Evolutionary conservation across 176 grass and related monocot species (phyloP).

Genomic region (Thalia dealbata): DNA sequence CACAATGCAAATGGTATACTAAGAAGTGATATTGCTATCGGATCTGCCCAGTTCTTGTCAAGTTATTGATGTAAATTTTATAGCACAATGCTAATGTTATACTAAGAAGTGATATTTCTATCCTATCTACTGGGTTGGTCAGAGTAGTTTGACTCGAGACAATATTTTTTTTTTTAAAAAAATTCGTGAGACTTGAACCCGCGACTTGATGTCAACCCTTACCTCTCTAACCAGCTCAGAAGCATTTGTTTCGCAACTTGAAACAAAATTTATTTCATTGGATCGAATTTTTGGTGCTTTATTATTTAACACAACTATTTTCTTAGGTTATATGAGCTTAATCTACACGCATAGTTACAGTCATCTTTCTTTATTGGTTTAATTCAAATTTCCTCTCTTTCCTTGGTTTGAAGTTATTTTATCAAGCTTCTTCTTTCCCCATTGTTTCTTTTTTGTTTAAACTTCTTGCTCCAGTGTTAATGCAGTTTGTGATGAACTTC

Average conservation of each 20-base stretch:
- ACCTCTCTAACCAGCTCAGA: no score
- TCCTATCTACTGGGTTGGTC: not conserved
- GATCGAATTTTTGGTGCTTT: not conserved
- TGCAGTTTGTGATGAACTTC: not conserved
- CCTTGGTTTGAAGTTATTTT: not conserved
- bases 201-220: no score
- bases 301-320: not conserved
- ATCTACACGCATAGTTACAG: not conserved
- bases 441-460: no score
- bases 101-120: no score
- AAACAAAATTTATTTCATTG: not conserved
- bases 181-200: no score
- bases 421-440: no score
- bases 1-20: not conserved
- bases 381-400: not conserved
- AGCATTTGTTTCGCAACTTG: no score
- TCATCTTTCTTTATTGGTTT: not conserved
- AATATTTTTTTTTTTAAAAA: not conserved
- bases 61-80: no score
- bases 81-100: no score
- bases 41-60: not conserved
- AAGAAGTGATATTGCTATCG: not conserved
- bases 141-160: not conserved
- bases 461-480: not conserved
- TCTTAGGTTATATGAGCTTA: not conserved